These are phyloP conservation scores for Mucuna pruriens DNA, from an alignment of 306 rosid genomes.

Conservation along the genomic window DNA sequence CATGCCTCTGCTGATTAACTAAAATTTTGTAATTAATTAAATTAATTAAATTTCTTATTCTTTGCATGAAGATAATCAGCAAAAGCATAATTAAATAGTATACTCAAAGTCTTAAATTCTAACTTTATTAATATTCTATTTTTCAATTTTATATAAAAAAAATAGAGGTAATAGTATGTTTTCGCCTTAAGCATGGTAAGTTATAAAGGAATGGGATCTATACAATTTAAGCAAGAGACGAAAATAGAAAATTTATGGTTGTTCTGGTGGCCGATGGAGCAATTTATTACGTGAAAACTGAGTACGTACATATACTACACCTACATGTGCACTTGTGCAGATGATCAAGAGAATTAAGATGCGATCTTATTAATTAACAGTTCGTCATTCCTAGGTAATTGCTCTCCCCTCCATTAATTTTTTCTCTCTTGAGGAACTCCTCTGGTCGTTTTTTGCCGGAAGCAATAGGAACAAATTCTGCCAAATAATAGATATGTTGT, in stretches of 20 bases:
- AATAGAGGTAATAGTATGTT: too few relatives aligned
- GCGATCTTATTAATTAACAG: background rate
- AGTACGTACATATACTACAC: background rate
- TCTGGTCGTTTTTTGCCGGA: slow-evolving; percentile 27
- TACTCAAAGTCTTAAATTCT: too few relatives aligned
- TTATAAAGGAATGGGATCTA: background rate
- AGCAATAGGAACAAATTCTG: slow-evolving; percentile 28
- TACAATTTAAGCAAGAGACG: background rate
- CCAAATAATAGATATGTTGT: background rate
- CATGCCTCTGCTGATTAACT: too few relatives aligned
- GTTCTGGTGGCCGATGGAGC: slow-evolving; percentile 1
- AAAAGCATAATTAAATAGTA: too few relatives aligned
- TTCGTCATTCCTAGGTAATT: background rate
- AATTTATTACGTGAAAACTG: slow-evolving; percentile 3
- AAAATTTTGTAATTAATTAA: too few relatives aligned
- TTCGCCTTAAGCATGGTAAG: background rate
- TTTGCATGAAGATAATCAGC: too few relatives aligned
- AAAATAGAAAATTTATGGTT: slow-evolving; percentile 23
- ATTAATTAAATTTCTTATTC: too few relatives aligned
- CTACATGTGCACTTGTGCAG: background rate
- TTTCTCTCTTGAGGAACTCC: background rate
- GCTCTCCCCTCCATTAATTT: background rate
- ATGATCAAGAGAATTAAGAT: background rate
- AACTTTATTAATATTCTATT: too few relatives aligned
- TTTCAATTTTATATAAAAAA: too few relatives aligned